Evolutionary conservation across 176 grass and related monocot genomes (phyloP).

Genomic region (Phragmites australis): DNA sequence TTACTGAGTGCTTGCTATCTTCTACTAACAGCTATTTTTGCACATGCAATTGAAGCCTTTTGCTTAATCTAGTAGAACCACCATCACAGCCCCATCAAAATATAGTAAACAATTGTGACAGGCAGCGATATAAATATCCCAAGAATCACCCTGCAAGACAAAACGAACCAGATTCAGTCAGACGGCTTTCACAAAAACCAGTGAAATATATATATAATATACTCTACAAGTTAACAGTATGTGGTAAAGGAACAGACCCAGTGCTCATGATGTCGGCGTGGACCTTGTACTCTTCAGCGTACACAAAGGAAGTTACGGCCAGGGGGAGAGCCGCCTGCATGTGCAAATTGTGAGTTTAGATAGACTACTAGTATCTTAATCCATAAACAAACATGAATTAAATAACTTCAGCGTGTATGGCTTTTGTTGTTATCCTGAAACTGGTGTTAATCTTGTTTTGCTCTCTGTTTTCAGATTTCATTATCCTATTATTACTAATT

Average conservation of each 20-base stretch:
- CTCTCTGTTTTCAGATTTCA: neutral
- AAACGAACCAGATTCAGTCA: neutral
- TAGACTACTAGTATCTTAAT: neutral
- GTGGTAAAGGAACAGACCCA: slow-evolving; percentile 41
- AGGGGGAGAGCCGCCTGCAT: slow-evolving; percentile 77
- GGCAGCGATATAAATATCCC: slow-evolving; percentile 81
- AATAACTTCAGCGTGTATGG: neutral
- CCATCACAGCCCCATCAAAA: slow-evolving; percentile 49
- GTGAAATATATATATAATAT: neutral
- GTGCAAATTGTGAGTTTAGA: slow-evolving; percentile 1
- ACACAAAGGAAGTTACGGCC: slow-evolving; percentile 83
- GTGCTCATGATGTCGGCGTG: slow-evolving; percentile 97
- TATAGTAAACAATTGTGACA: slow-evolving; percentile 78
- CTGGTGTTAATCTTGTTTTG: neutral
- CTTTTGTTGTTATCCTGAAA: neutral
- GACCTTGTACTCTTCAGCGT: slow-evolving; percentile 83
- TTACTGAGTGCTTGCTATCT: neutral
- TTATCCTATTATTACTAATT: neutral
- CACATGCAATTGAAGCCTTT: neutral
- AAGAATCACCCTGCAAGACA: slow-evolving; percentile 66
- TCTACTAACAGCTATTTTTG: neutral
- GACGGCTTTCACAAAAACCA: neutral
- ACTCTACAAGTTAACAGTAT: neutral
- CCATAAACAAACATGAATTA: neutral
- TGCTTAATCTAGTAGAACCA: neutral